A percentile compares a stretch with the other conserved stretches of the same genome.
phyloP scores from a whole-genome alignment of 371 early-diverging fungal genomes.

The Mucor velutinosus region DNA sequence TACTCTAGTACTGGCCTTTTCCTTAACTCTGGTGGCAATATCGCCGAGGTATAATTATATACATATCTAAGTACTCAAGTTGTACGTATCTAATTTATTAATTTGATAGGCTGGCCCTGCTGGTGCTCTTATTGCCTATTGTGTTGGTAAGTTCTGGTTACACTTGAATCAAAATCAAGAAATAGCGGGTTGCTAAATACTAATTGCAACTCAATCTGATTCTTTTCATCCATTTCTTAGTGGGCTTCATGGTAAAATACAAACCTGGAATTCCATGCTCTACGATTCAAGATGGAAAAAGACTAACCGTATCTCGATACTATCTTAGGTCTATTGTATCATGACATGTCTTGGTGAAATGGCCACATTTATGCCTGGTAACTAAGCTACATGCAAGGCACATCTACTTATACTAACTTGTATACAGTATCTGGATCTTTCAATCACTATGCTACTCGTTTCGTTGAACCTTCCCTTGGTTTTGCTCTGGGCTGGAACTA shows the following conservation, averaged over 20 bases:
- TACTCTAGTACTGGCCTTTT: constrained; percentile 75
- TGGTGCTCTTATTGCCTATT: constrained; percentile 76
- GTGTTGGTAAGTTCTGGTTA: constrained; percentile 49
- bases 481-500: constrained; percentile 76
- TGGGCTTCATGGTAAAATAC: constrained; percentile 45
- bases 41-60: constrained; percentile 46
- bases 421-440: constrained; percentile 77
- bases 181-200: constrained; percentile 2
- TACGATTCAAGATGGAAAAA: neutral
- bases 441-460: constrained; percentile 81
- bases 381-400: neutral
- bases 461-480: constrained; percentile 81
- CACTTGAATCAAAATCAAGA: constrained; percentile 4
- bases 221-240: constrained; percentile 17
- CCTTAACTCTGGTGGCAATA: constrained; percentile 73
- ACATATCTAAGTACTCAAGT: neutral
- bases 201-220: constrained; percentile 2
- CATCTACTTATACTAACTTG: neutral
- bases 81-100: neutral
- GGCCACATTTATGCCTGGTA: constrained; percentile 70
- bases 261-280: neutral
- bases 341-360: constrained; percentile 86
- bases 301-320: neutral
- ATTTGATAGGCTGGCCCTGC: constrained; percentile 71
- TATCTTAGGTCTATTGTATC: constrained; percentile 73